phyloP scores from a whole-genome alignment of 495 filamentous ascomycete genomes.

The Acidomyces sp. region DNA sequence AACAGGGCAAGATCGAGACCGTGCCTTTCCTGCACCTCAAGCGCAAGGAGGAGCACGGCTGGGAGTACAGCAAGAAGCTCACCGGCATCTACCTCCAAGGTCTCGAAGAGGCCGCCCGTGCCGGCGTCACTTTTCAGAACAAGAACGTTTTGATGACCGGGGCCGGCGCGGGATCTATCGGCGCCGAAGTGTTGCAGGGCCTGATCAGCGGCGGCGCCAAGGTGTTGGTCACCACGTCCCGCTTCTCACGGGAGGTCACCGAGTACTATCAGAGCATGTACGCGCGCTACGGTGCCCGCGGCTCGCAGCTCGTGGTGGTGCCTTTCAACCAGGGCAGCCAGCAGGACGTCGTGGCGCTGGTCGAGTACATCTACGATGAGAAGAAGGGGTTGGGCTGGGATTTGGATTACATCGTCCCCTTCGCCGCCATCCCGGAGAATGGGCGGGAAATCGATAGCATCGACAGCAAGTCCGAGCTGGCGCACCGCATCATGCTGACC shows the following conservation, averaged over 20 bases:
- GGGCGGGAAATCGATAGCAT: slow-evolving; percentile 95
- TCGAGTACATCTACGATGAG: slow-evolving; percentile 92
- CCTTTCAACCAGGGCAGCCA: slow-evolving; percentile 98
- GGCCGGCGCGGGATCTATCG: slow-evolving; percentile 94
- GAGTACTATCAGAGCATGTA: slow-evolving; percentile 99
- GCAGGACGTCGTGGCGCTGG: slow-evolving; percentile 85
- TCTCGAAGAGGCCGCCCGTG: slow-evolving; percentile 71
- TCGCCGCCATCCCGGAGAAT: slow-evolving; percentile 94
- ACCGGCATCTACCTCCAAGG: slow-evolving; percentile 86
- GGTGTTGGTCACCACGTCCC: slow-evolving; percentile 88
- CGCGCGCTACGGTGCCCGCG: slow-evolving; percentile 77
- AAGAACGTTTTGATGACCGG: slow-evolving; percentile 98
- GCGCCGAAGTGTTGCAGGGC: slow-evolving; percentile 94
- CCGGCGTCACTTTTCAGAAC: slow-evolving; percentile 79
- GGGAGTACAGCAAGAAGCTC: slow-evolving; percentile 98
- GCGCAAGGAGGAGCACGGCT: slow-evolving; percentile 84
- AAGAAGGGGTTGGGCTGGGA: slow-evolving; percentile 98
- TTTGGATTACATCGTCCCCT: slow-evolving; percentile 89
- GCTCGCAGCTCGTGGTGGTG: slow-evolving; percentile 92
- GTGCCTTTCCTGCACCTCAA: slow-evolving; percentile 97
- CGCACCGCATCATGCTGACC: slow-evolving; percentile 98
- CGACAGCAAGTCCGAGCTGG: slow-evolving; percentile 95
- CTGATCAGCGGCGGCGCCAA: slow-evolving; percentile 92
- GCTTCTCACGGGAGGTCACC: slow-evolving; percentile 92
- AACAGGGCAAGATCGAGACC: slow-evolving; percentile 84